Evolutionary conservation across 805 yeast genomes (phyloP).

Genomic region (Priceomyces medius): DNA sequence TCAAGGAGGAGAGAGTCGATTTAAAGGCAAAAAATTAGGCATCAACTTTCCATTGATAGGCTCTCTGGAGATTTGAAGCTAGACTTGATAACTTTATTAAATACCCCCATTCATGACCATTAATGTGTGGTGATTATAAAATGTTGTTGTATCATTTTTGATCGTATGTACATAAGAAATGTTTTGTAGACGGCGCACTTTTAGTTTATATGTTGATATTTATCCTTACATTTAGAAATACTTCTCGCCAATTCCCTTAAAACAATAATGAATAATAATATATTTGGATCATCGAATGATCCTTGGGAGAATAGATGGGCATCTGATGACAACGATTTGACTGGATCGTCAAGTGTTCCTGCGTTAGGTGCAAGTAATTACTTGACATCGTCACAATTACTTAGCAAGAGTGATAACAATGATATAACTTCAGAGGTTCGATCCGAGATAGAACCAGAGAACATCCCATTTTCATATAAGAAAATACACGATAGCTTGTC

Average conservation of each 20-base stretch:
- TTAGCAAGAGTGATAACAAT: slow-evolving; percentile 5
- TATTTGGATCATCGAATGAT: slow-evolving; percentile 25
- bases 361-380: slow-evolving; percentile 12
- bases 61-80: too few species aligned
- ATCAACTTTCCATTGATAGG: too few species aligned
- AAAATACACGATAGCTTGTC: slow-evolving; percentile 19
- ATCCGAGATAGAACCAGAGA: slow-evolving; percentile 12
- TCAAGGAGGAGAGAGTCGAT: too few species aligned
- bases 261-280: slow-evolving; percentile 13
- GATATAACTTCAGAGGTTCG: not conserved
- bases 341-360: slow-evolving; percentile 5
- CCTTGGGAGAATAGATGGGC: slow-evolving; percentile 45
- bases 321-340: slow-evolving; percentile 10
- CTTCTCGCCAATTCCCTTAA: too few species aligned
- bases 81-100: too few species aligned
- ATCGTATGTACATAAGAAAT: too few species aligned
- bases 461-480: slow-evolving; percentile 32
- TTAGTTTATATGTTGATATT: not conserved
- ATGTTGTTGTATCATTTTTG: too few species aligned
- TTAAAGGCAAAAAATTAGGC: too few species aligned
- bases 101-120: too few species aligned
- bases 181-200: not conserved
- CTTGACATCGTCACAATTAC: slow-evolving; percentile 27
- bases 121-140: too few species aligned
- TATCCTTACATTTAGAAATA: too few species aligned